Base-by-base conservation (phyloP, 2,329 filamentous ascomycete species). In the Coccinonectria pachysandricola region DNA sequence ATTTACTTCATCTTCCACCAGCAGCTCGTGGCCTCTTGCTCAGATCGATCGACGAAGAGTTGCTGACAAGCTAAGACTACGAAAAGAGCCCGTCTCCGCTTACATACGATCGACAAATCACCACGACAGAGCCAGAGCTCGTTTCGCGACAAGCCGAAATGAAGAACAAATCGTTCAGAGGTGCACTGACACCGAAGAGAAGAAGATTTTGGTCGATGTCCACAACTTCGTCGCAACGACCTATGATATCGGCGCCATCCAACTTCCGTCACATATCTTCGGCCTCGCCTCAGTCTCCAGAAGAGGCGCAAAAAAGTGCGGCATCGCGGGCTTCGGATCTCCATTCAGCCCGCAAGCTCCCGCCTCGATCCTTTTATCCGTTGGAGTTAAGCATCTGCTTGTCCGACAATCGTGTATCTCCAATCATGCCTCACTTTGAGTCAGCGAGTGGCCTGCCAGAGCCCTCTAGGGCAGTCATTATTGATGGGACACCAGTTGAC, bases 241-340 rank as follows among this genome's bases (percentile, higher is more conserved):
- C 65, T 46, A 57, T 59, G 33, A 77, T 78, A 42, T 75, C 71
- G 21, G 59, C 59, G 12, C 73, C 73, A 4, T 64, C 64, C 24
- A 59, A 77, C 47, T 78, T 78, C 42, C 66, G 65, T 23, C 73
- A 77, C 53, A 40, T 77, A 24, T 54, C 65, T 28, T 66, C 64
- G 11, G 59, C 57, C 23, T 53, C 60, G n/a, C 56, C 56, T 30
- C 56, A 59, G 24, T 53, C 57, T 26, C 30, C 40, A 10, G 34
- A 37, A 15, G 34, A 39, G 12, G 40, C 39, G 7, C 41, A n/a
- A n/a, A n/a, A n/a, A n/a, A n/a, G n/a, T n/a, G n/a, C n/a, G n/a
- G n/a, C 40, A 12, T 37, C 35, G n/a, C 32, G 32, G 19, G 32
- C 33, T 12, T 33, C 42, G 1, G 42, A 48, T 15, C 31, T 46